Evolutionary conservation across 192 early-diverging fungal species (phyloP), one percentile per base, ranked within the genome.

Genomic region (Funneliformis mosseae): DNA sequence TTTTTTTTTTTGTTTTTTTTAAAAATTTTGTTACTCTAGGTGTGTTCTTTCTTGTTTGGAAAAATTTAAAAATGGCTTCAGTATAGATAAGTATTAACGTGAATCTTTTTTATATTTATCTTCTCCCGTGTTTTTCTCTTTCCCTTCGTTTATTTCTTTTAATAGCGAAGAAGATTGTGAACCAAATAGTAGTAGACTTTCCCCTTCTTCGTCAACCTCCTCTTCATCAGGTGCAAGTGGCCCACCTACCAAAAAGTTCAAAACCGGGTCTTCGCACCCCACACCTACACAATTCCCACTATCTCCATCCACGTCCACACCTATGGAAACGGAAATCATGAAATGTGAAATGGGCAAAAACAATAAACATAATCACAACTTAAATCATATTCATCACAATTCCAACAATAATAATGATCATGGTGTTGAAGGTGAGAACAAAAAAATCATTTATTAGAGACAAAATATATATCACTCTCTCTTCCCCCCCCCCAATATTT

Each of bases 111-210:
- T 27, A 16, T 64, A n/a, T n/a, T n/a, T n/a, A n/a, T n/a, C 48
- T 16, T 50, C 48, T 50, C 4, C 48, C 48, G 12, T 50, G 12
- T 50, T 11, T 16, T 50, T 50, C 16, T 43, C 42, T 50, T 50
- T 50, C 16, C 48, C 48, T 16, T 50, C 45, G 12, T 50, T 16
- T 64, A 64, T 27, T 25, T 28, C n/a, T 4, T 69, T 69, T 69
- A 41, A 41, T 42, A 69, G 67, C 7, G 67, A 69, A 41, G 39
- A 41, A 69, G 67, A 69, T 41, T 69, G 38, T 69, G 18, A 33
- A 16, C 67, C 10, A 28, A 41, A 16, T 16, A 69, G 41, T 41
- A 69, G 38, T n/a, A n/a, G n/a, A 18, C 67, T 69, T 39, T 69
- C 67, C 5, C 33, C 39, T 69, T 69, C 67, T 21, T 69, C 67